Percentiles rank a stretch among this genome's conserved stretches.
Conservation (phyloP, 805 yeast species). For the Schwanniomyces polymorphus region DNA sequence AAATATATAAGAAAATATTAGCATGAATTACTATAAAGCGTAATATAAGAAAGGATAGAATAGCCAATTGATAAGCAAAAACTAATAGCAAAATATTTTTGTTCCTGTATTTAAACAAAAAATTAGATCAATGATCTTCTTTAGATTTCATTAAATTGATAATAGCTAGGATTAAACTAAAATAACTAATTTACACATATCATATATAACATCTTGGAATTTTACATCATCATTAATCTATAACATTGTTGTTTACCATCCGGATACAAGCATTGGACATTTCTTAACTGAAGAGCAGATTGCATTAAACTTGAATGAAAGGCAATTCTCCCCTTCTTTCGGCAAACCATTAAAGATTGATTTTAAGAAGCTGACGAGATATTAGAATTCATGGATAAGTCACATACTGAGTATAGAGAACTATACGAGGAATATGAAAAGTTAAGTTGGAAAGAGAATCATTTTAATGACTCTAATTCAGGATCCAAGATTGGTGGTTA, state of each 20-base stretch:
- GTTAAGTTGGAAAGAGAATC: neutral
- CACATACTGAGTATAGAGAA: neutral
- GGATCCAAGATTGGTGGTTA: neutral
- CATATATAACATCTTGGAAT: slow-evolving; percentile 40
- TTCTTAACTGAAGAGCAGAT: neutral
- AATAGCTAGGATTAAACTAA: slow-evolving; percentile 6
- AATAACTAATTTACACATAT: slow-evolving; percentile 44
- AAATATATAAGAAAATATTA: too few relatives aligned
- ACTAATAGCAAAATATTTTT: too few relatives aligned
- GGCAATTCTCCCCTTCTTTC: neutral
- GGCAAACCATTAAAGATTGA: neutral
- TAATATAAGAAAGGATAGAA: too few relatives aligned
- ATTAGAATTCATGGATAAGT: neutral
- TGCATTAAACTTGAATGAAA: neutral
- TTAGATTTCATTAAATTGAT: neutral
- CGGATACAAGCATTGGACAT: neutral
- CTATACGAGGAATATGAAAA: neutral
- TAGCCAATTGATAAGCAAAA: too few relatives aligned
- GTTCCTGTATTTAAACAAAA: neutral
- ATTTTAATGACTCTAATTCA: neutral
- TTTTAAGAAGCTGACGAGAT: neutral
- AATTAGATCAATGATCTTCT: too few relatives aligned
- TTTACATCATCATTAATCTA: slow-evolving; percentile 40
- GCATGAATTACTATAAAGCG: too few relatives aligned
- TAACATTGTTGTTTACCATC: slow-evolving; percentile 8